Conservation (phyloP, 805 yeast species). For the Metschnikowia bowlesiae region DNA sequence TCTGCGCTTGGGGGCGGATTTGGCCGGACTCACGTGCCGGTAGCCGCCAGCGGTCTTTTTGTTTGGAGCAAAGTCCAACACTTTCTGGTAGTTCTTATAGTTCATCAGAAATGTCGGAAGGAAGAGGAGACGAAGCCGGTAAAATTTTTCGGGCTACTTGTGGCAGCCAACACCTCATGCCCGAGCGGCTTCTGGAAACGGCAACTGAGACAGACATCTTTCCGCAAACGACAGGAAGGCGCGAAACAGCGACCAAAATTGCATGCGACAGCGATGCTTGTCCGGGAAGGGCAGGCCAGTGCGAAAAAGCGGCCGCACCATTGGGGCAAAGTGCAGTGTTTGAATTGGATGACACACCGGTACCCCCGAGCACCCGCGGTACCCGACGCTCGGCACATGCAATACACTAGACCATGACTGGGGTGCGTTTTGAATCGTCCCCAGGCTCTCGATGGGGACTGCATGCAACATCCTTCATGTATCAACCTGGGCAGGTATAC, state of each 20-base stretch:
- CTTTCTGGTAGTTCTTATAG: conserved; percentile 37
- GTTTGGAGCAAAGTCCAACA: conserved; percentile 23
- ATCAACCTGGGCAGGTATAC: too few species aligned
- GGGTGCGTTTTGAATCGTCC: too few species aligned
- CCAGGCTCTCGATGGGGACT: too few species aligned
- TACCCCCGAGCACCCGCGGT: neutral
- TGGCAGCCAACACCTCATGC: conserved; percentile 1
- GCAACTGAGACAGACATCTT: conserved; percentile 1
- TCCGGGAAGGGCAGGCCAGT: neutral
- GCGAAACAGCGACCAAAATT: neutral
- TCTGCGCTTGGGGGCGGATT: conserved; percentile 16
- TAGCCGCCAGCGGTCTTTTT: conserved; percentile 8
- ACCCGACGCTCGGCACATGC: too few species aligned
- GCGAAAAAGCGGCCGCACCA: neutral
- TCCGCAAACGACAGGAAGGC: neutral
- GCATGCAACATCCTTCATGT: too few species aligned
- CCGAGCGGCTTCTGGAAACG: neutral
- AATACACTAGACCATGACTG: too few species aligned
- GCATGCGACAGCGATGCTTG: neutral
- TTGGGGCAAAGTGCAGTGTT: neutral
- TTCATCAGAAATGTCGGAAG: conserved; percentile 13
- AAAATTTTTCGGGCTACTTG: conserved; percentile 1
- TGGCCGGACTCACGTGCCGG: conserved; percentile 3
- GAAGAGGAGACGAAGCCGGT: neutral
- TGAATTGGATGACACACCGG: neutral